These are phyloP conservation scores for Glebionis coronaria DNA, from an alignment of 129 eudicot species.

Conservation along the genomic window DNA sequence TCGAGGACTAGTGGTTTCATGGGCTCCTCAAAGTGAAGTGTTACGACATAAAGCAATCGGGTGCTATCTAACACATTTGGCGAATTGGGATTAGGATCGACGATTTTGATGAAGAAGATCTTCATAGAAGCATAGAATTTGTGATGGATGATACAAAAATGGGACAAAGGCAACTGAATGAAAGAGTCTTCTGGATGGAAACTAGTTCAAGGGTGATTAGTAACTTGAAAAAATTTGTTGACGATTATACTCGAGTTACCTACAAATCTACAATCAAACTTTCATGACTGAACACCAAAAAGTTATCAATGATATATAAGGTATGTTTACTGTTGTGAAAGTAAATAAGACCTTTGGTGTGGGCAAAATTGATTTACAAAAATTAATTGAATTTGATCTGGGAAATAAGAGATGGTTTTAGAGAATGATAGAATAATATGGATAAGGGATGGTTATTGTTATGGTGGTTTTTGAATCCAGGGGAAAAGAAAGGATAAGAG, in stretches of 20 bases:
- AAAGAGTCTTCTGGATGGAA: slow-evolving; percentile 55
- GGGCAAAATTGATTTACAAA: too few relatives aligned
- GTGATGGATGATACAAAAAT: slow-evolving; percentile 45
- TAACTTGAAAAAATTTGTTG: slow-evolving; percentile 39
- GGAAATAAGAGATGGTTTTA: too few relatives aligned
- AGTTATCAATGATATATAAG: too few relatives aligned
- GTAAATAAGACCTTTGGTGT: too few relatives aligned
- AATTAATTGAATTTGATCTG: too few relatives aligned
- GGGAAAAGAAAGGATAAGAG: too few relatives aligned
- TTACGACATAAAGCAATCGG: slow-evolving; percentile 61
- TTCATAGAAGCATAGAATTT: slow-evolving; percentile 34
- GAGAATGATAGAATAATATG: too few relatives aligned
- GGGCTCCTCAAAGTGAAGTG: slow-evolving; percentile 89
- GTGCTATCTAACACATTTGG: slow-evolving; percentile 83
- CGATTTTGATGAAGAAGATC: slow-evolving; percentile 39
- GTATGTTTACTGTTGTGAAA: too few relatives aligned
- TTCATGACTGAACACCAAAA: neutral
- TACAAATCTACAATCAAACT: neutral
- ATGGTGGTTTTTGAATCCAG: too few relatives aligned
- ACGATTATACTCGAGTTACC: neutral
- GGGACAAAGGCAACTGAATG: slow-evolving; percentile 37
- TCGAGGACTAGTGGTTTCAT: slow-evolving; percentile 55
- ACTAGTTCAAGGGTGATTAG: slow-evolving; percentile 31
- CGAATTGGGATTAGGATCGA: slow-evolving; percentile 48
- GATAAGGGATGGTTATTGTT: too few relatives aligned